Evolutionary conservation across 306 rosid species (phyloP), one percentile per base, ranked within the genome.

Genomic region (Prunus mongolica): DNA sequence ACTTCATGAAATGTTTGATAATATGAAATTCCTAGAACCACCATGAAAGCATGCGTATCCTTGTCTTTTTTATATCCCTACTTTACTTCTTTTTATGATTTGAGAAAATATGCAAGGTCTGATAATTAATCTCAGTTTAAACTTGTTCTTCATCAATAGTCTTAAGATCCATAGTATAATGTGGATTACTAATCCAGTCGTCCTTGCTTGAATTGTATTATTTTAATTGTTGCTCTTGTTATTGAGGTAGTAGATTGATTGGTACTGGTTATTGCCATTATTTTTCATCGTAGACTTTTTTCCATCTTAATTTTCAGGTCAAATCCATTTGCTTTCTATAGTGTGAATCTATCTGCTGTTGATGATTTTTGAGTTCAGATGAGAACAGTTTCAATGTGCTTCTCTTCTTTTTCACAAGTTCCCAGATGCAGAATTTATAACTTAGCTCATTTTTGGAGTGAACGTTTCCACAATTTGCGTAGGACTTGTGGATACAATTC

Each of bases 351-450:
- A 69, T 74, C 72, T 71, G 4, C 54, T 69, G 20, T 75, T 72
- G 20, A 7, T 58, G 76, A 44, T 58, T 78, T 47, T 72, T 84
- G 70, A 65, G 76, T 81, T 84, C 78, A 80, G 87, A 89, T 95
- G 92, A 89, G 73, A 84, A 80, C 90, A 54, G 85, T 71, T 73
- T 72, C 94, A 64, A 86, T 84, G 93, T 79, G 83, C 76, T 83
- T 88, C 82, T 95, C 93, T 22, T 80, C 96, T 25, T 78, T 90
- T 71, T 80, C 87, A 56, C 91, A 85, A 82, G 79, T 84, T 67
- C 96, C 98, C 32, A 89, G 90, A 82, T 90, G 80, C 69, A 78
- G 93, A 84, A 78, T 90, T 75, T 86, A 86, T 64, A 67, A 78
- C 68, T 65, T 92, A 63, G 82, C 90, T 72, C 86, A 85, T 69